Percentiles rank a stretch among this genome's conserved stretches.
Evolutionary conservation across 169 alveolate species (phyloP).

Genomic region (Babesia ovata): DNA sequence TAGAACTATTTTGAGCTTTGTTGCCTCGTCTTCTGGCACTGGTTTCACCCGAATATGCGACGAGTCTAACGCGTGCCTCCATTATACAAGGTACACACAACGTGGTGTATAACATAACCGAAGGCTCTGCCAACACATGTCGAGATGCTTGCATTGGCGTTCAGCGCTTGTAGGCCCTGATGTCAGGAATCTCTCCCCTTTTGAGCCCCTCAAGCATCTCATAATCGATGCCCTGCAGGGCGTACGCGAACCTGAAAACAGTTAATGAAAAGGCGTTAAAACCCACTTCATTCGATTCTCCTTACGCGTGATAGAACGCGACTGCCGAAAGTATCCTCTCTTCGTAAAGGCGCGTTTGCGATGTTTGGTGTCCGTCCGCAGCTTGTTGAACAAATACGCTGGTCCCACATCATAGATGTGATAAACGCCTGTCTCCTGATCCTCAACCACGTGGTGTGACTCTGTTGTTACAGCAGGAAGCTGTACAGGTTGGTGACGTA

Average conservation of each 20-base stretch:
- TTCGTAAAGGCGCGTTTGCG: conserved; percentile 65
- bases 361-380: conserved; percentile 57
- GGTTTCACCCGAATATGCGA: no score
- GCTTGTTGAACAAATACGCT: conserved; percentile 46
- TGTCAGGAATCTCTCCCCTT: conserved; percentile 64
- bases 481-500: neutral
- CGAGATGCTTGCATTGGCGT: neutral
- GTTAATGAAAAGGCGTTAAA: neutral
- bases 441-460: conserved; percentile 5
- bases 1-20: no score
- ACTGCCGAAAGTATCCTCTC: conserved; percentile 57
- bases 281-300: conserved; percentile 60
- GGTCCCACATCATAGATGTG: conserved; percentile 23
- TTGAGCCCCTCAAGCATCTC: conserved; percentile 54
- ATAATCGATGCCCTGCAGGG: conserved; percentile 69
- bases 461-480: neutral
- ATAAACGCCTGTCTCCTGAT: neutral
- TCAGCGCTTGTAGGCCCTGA: conserved; percentile 10
- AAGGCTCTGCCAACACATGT: neutral
- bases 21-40: no score
- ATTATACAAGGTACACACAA: neutral
- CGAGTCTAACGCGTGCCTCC: no score
- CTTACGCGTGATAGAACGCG: conserved; percentile 41
- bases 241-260: conserved; percentile 56
- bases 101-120: neutral